phyloP scores from a whole-genome alignment of 169 alveolate genomes.

The Plasmodium inui region DNA sequence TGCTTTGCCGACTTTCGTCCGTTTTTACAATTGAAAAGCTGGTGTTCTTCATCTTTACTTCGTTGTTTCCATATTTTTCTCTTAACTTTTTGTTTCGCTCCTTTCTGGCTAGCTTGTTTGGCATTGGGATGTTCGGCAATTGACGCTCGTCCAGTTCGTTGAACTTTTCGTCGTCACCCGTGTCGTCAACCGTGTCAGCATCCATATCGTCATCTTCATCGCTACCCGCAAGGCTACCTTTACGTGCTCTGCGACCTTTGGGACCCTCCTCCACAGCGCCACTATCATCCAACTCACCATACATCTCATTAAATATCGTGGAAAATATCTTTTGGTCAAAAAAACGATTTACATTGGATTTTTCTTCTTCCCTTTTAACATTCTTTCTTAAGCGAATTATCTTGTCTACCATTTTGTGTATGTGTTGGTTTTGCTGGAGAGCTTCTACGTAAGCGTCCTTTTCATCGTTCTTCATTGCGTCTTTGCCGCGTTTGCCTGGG shows the following conservation, averaged over 20 bases:
- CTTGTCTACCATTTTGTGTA: constrained; percentile 52
- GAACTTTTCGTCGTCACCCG: constrained; percentile 27
- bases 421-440: constrained; percentile 42
- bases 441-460: background rate
- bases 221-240: background rate
- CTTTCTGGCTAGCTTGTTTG: constrained; percentile 71
- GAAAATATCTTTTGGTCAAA: constrained; percentile 73
- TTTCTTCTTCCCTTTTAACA: constrained; percentile 55
- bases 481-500: background rate
- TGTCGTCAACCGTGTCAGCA: background rate
- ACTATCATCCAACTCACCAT: constrained; percentile 11
- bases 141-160: constrained; percentile 41
- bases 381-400: constrained; percentile 50
- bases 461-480: background rate
- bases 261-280: constrained; percentile 29
- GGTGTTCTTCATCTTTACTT: constrained; percentile 69
- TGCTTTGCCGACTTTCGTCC: constrained; percentile 22
- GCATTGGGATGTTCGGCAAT: constrained; percentile 70
- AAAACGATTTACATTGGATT: constrained; percentile 27
- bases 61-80: constrained; percentile 68
- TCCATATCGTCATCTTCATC: background rate
- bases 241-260: background rate
- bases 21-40: constrained; percentile 70
- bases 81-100: constrained; percentile 68
- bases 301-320: constrained; percentile 43